Percentiles rank a stretch among this genome's conserved stretches.
phyloP scores from a whole-genome alignment of 371 early-diverging fungal species.

The Lichtheimia corymbifera region DNA sequence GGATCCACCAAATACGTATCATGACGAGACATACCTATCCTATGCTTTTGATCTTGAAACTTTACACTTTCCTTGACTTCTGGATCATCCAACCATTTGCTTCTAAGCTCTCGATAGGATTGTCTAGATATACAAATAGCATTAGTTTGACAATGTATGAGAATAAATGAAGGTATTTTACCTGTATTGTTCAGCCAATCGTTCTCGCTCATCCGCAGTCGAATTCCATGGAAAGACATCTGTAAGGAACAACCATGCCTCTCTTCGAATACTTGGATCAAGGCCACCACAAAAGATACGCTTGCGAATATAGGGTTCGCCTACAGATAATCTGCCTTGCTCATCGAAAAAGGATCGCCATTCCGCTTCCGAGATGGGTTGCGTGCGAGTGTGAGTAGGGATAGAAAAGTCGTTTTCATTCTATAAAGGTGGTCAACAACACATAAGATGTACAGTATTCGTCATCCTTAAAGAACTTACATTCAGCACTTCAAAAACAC shows the following conservation, averaged over 20 bases:
- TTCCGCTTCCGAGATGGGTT: constrained; percentile 67
- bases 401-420: constrained; percentile 45
- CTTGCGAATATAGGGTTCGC: constrained; percentile 55
- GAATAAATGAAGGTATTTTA: constrained; percentile 15
- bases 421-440: constrained; percentile 11
- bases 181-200: constrained; percentile 52
- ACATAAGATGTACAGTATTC: background rate
- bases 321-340: constrained; percentile 55
- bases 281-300: constrained; percentile 78
- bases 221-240: constrained; percentile 81
- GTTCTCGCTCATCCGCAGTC: constrained; percentile 63
- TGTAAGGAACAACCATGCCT: constrained; percentile 86
- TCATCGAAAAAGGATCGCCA: constrained; percentile 77
- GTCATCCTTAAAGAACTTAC: constrained; percentile 15
- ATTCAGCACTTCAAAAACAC: constrained; percentile 50
- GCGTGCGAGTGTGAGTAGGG: constrained; percentile 51
- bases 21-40: constrained; percentile 61
- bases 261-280: constrained; percentile 69
- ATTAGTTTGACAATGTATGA: background rate
- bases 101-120: constrained; percentile 69
- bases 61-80: constrained; percentile 45
- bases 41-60: constrained; percentile 80
- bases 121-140: constrained; percentile 12
- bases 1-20: background rate
- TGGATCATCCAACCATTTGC: constrained; percentile 70